These are phyloP conservation scores for Euphorbia pulcherrima DNA, from an alignment of 345 rosid genomes.

Conservation along the genomic window DNA sequence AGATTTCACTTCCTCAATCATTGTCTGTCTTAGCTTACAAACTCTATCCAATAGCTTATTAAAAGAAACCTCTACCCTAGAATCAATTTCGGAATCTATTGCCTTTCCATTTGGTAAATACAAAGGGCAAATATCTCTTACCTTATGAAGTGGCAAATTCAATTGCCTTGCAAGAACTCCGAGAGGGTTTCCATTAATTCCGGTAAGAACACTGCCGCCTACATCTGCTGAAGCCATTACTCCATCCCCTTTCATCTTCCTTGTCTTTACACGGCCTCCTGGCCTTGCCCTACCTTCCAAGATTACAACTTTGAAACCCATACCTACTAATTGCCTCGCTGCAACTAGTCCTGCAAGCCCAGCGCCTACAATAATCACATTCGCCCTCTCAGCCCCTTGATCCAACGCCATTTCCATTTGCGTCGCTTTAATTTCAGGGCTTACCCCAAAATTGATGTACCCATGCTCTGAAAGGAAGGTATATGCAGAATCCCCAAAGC, in stretches of 20 bases:
- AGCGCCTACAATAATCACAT: conserved; percentile 81
- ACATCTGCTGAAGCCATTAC: conserved; percentile 77
- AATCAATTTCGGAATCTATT: conserved; percentile 70
- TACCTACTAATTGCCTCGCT: conserved; percentile 69
- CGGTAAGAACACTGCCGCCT: conserved; percentile 94
- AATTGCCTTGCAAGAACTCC: conserved; percentile 92
- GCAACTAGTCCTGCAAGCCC: conserved; percentile 89
- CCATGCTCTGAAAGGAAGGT: conserved; percentile 74
- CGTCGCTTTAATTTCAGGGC: conserved; percentile 64
- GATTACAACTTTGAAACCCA: conserved; percentile 87
- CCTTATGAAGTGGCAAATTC: conserved; percentile 89
- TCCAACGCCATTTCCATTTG: conserved; percentile 51
- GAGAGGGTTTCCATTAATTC: conserved; percentile 86
- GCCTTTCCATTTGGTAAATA: conserved; percentile 77
- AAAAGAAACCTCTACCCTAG: conserved; percentile 74
- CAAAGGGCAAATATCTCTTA: conserved; percentile 88
- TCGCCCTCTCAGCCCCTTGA: conserved; percentile 51
- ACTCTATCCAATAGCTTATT: conserved; percentile 86
- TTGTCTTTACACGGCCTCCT: conserved; percentile 85
- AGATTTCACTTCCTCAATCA: conserved; percentile 86
- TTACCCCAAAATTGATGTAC: conserved; percentile 75
- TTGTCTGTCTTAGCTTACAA: conserved; percentile 91
- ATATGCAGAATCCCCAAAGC: conserved; percentile 67
- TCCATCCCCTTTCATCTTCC: conserved; percentile 70
- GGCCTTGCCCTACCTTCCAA: conserved; percentile 85